Base-by-base conservation (phyloP, 192 early-diverging fungal species). In the Martensiomyces pterosporus region DNA sequence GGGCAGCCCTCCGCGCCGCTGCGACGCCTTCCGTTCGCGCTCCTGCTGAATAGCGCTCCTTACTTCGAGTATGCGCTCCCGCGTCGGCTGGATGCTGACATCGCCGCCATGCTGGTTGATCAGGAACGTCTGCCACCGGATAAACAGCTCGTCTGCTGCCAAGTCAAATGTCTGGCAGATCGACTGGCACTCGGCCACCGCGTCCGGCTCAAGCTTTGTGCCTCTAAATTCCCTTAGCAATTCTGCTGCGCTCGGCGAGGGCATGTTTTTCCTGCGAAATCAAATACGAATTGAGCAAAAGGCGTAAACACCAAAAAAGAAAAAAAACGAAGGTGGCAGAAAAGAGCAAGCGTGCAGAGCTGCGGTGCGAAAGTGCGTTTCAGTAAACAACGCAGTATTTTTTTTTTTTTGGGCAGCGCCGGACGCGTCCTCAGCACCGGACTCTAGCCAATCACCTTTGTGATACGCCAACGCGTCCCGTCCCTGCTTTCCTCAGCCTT, bases 391-490 rank as follows among this genome's bases (percentile, higher is more conserved):
- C n/a, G n/a, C n/a, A n/a, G n/a, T n/a, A n/a, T n/a, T n/a, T n/a
- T n/a, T n/a, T n/a, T n/a, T n/a, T n/a, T n/a, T n/a, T n/a, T n/a
- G n/a, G n/a, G n/a, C n/a, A n/a, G n/a, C n/a, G n/a, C n/a, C n/a
- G n/a, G n/a, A n/a, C n/a, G n/a, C n/a, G n/a, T n/a, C n/a, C n/a
- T n/a, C n/a, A n/a, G n/a, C 29, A 32, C 5, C 29, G 12, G 12
- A 32, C 25, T 45, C 43, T 45, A 75, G 22, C 64, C 64, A 39
- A 73, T 53, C 23, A 77, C 63, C 13, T 53, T 60, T n/a, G 66
- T 72, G 22, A 81, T 78, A 12, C 79, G 76, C 78, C 84, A 79
- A 23, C 85, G 81, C 22, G 84, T 78, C 7, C 81, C 84, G 17
- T 72, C 52, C 15, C 84, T 57, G 36, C 50, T 63, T 63, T 85